phyloP scores from a whole-genome alignment of 208 protist genomes.

The Giardia muris region DNA sequence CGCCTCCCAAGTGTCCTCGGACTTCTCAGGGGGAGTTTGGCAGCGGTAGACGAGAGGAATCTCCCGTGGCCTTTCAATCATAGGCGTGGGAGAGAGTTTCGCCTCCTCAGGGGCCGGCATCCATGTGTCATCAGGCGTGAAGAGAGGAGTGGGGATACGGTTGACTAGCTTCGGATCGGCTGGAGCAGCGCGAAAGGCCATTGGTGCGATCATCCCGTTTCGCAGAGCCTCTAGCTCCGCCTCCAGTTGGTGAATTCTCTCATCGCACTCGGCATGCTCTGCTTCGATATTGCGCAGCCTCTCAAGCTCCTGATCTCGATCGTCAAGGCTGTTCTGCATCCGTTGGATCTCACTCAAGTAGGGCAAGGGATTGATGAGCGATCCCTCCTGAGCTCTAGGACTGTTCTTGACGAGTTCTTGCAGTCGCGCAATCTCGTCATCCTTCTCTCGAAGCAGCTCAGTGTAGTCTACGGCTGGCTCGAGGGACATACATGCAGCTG shows the following conservation, averaged over 20 bases:
- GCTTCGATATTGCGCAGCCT: background rate
- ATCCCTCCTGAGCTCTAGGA: background rate
- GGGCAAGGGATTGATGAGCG: background rate
- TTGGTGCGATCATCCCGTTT: background rate
- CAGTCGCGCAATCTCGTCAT: background rate
- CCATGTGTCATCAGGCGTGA: background rate
- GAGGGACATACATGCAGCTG: background rate
- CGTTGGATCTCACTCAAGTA: background rate
- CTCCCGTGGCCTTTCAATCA: background rate
- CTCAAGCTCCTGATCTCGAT: background rate
- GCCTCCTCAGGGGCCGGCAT: background rate
- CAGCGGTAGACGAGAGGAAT: background rate
- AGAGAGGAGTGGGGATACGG: background rate
- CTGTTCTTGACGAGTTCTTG: background rate
- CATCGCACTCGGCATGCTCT: background rate
- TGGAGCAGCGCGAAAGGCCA: background rate
- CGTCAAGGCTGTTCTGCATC: background rate
- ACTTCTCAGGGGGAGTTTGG: background rate
- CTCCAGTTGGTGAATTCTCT: too few relatives aligned
- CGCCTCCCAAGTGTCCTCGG: background rate
- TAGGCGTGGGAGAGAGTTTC: background rate
- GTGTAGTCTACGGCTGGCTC: background rate
- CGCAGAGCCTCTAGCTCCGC: background rate
- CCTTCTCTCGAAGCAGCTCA: background rate
- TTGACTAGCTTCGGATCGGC: too few relatives aligned